Base-by-base conservation (phyloP, 345 rosid species). In the Eucalyptus grandis region DNA sequence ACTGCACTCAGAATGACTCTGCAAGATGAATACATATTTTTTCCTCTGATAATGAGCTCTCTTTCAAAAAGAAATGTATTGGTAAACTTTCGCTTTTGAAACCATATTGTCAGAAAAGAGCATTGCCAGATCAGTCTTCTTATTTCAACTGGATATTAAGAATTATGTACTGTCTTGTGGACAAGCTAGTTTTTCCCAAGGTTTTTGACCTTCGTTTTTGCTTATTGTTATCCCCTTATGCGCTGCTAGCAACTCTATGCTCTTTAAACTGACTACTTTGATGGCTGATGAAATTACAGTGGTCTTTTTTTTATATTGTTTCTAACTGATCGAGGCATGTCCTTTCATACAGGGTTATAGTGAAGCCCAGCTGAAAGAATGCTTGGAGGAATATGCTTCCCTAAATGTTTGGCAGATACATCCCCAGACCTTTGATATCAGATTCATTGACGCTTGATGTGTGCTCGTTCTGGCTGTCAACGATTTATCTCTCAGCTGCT, bases 351-450 rank as follows among this genome's bases (percentile, higher is more conserved):
- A 98, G 99, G 99, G 99, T 87, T 97, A 98, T 89, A 98, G 98
- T 83, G 99, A 98, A 93, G 98, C 99, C 46, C 99, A 98, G 94
- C 93, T 98, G 93, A 98, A 97, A 89, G 99, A 98, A 91, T 98
- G 99, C 91, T 92, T 96, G 88, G 99, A 98, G 95, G 99, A 98
- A 93, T 97, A 98, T 90, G 99, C 99, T 62, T 95, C 98, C 77
- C 90, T 98, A 88, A 98, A 98, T 56, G 99, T 98, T 89, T 98
- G 99, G 99, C 99, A 96, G 94, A 97, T 98, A 89, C 98, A 96
- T 92, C 99, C 98, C 56, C 92, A 93, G 92, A 95, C 99, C 89
- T 98, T 98, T 89, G 98, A 98, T 91, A 96, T 97, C 90, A 96
- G 98, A 87, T 97, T 98, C 87, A 98, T 96, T 89, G 96, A 95